phyloP scores from a whole-genome alignment of 192 early-diverging fungal genomes.

The Linnemannia hyalina region DNA sequence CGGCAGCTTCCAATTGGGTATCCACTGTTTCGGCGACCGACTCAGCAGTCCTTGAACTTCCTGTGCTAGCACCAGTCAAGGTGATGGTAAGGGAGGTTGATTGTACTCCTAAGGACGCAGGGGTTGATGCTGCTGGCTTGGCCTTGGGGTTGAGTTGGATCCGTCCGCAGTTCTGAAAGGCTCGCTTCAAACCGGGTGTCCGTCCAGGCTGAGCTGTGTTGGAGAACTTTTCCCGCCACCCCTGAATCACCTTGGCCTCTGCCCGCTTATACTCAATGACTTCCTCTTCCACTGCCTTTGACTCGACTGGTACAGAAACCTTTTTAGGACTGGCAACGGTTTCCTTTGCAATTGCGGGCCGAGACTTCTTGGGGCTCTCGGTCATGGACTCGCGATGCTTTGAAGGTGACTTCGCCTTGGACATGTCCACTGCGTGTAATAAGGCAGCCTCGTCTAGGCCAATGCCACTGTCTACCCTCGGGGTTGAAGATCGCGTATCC shows the following conservation, averaged over 20 bases:
- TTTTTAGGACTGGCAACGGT: not conserved
- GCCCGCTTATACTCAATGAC: not conserved
- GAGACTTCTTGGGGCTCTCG: not conserved
- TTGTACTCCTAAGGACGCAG: not conserved
- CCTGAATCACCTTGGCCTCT: conserved; percentile 41
- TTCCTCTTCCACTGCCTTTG: not conserved
- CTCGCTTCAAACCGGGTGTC: conserved; percentile 22
- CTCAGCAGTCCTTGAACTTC: not conserved
- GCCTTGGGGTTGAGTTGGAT: not conserved
- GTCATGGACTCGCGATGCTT: not conserved
- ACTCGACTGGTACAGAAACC: not conserved
- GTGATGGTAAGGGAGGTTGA: not conserved
- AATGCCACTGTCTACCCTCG: conserved; percentile 35
- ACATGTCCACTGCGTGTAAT: not conserved
- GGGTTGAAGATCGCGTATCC: not conserved
- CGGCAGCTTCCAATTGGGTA: not conserved
- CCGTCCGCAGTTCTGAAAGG: conserved; percentile 14
- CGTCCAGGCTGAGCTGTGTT: not conserved
- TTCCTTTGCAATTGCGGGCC: not conserved
- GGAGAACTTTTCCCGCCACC: conserved; percentile 50
- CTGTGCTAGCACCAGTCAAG: not conserved
- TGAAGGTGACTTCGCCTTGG: not conserved
- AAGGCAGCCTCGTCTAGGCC: conserved; percentile 16
- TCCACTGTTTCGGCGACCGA: not conserved
- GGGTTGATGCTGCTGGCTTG: not conserved